These are phyloP conservation scores for Rutidosis leptorrhynchoides DNA, from an alignment of 129 eudicot species.

Conservation along the genomic window DNA sequence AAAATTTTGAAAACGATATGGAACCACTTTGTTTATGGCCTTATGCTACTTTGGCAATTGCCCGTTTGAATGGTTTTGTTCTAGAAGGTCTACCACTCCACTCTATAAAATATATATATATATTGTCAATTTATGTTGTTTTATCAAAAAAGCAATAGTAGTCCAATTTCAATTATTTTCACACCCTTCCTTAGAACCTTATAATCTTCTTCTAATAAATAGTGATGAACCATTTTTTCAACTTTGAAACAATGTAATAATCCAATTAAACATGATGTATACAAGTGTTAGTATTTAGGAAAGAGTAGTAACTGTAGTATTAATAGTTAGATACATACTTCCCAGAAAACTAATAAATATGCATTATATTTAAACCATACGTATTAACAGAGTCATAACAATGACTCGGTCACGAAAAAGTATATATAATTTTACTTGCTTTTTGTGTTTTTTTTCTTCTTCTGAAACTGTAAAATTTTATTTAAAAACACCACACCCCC, in stretches of 20 bases:
- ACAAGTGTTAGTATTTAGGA: neutral
- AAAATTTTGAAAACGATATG: neutral
- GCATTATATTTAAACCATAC: too few species aligned
- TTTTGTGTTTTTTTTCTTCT: too few species aligned
- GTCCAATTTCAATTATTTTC: neutral
- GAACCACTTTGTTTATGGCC: neutral
- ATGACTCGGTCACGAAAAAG: too few species aligned
- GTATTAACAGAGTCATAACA: too few species aligned
- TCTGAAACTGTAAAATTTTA: too few species aligned
- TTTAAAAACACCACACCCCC: too few species aligned
- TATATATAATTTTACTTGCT: too few species aligned
- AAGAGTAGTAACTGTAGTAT: too few species aligned
- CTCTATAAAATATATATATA: constrained; percentile 12
- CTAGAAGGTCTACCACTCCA: constrained; percentile 41
- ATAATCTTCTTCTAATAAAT: neutral
- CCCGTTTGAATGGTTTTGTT: constrained; percentile 22
- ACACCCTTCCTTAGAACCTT: neutral
- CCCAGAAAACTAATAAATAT: too few species aligned
- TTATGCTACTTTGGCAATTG: neutral
- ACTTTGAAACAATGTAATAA: neutral
- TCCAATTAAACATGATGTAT: too few species aligned
- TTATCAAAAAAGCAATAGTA: neutral
- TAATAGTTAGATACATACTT: too few species aligned
- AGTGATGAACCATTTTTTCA: neutral
- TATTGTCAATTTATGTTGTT: constrained; percentile 23